Percentiles rank a stretch among this genome's conserved stretches.
Evolutionary conservation across 345 rosid species (phyloP).

Genomic region (Tarenaya hassleriana): DNA sequence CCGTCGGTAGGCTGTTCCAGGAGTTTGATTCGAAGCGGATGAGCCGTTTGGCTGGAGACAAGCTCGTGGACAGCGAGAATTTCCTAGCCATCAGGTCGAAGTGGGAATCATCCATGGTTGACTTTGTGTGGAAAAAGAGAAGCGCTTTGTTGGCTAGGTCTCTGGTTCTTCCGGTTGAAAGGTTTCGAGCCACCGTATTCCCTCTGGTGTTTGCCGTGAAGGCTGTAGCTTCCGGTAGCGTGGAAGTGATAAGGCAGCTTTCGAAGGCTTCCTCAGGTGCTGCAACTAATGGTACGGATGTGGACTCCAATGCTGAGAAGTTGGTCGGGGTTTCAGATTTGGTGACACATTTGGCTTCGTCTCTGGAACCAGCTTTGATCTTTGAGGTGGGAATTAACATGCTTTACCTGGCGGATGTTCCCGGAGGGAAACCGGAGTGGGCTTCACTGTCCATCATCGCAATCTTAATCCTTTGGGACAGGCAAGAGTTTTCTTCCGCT

Average conservation of each 20-base stretch:
- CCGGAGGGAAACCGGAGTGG: constrained; percentile 99
- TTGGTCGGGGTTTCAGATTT: constrained; percentile 80
- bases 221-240: constrained; percentile 81
- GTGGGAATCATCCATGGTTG: constrained; percentile 88
- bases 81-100: constrained; percentile 81
- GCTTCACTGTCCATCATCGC: constrained; percentile 93
- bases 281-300: constrained; percentile 35
- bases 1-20: constrained; percentile 81
- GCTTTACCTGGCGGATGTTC: constrained; percentile 94
- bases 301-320: constrained; percentile 79
- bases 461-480: constrained; percentile 92
- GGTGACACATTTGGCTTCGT: constrained; percentile 84
- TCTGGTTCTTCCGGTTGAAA: constrained; percentile 77
- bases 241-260: constrained; percentile 65
- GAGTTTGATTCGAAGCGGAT: constrained; percentile 88
- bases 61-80: constrained; percentile 91
- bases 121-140: constrained; percentile 72
- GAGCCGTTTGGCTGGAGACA: constrained; percentile 93
- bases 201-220: constrained; percentile 83
- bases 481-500: constrained; percentile 97
- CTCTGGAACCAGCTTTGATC: constrained; percentile 88
- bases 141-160: constrained; percentile 82
- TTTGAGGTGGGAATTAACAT: constrained; percentile 93
- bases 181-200: constrained; percentile 74
- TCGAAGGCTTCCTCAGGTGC: constrained; percentile 43